These are phyloP conservation scores for Ceratocystis cacaofunesta DNA, from an alignment of 2,329 filamentous ascomycete genomes.

Conservation along the genomic window DNA sequence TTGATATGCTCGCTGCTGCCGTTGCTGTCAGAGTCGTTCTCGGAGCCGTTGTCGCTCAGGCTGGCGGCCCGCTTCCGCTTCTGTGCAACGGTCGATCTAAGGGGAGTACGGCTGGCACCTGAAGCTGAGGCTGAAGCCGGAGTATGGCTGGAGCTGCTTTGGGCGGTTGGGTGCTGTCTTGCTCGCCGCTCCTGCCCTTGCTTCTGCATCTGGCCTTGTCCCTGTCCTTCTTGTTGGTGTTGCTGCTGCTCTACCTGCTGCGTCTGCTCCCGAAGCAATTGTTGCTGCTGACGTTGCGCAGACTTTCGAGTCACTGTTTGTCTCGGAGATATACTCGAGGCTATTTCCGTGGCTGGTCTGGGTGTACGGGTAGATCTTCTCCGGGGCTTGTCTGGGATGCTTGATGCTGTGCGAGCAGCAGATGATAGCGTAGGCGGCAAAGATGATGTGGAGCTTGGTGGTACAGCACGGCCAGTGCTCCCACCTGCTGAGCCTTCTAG, in stretches of 20 bases:
- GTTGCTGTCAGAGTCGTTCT: conserved; percentile 10
- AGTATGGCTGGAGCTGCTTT: background rate
- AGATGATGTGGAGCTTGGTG: background rate
- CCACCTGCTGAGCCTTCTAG: background rate
- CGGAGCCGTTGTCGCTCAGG: background rate
- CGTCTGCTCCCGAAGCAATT: background rate
- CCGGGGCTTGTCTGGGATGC: background rate
- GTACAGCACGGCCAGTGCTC: background rate
- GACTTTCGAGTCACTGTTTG: background rate
- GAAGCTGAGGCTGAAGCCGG: background rate
- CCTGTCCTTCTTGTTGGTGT: background rate
- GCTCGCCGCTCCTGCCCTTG: background rate
- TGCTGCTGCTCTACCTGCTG: background rate
- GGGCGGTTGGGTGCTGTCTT: background rate
- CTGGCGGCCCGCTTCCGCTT: background rate
- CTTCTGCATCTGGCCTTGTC: background rate
- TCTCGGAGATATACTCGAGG: background rate
- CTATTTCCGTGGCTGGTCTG: background rate
- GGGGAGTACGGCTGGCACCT: background rate
- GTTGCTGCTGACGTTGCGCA: background rate
- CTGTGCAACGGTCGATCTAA: background rate
- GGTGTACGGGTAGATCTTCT: background rate
- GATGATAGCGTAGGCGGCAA: background rate
- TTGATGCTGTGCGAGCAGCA: background rate
- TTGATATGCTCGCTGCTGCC: background rate